Conservation (phyloP, 352 stramenopile genomes). For the Pythium rishiriense region DNA sequence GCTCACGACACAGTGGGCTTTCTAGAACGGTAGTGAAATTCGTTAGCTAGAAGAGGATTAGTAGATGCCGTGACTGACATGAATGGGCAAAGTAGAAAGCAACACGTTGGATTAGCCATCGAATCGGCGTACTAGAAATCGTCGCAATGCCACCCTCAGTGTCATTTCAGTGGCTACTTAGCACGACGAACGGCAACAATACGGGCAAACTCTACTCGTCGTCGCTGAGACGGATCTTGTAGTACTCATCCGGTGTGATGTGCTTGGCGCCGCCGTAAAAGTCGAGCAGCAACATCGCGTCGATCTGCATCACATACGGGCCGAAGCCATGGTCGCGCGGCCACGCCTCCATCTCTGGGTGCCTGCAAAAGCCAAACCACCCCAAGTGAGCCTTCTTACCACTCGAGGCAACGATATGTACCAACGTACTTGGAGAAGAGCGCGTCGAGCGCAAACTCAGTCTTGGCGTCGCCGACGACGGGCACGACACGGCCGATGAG, state of each 20-base stretch:
- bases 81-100: background rate
- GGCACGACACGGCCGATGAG: constrained; percentile 55
- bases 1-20: constrained; percentile 85
- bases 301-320: constrained; percentile 53
- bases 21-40: constrained; percentile 14
- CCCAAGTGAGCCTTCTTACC: background rate
- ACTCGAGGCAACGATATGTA: background rate
- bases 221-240: constrained; percentile 41
- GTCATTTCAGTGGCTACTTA: too few species aligned
- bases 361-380: constrained; percentile 25
- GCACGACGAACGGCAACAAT: too few species aligned
- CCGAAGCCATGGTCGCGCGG: constrained; percentile 56
- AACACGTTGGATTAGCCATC: background rate
- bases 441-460: constrained; percentile 45
- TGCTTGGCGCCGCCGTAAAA: constrained; percentile 75
- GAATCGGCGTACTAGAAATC: background rate
- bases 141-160: too few species aligned
- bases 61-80: background rate
- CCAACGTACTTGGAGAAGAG: constrained; percentile 72
- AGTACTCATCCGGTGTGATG: constrained; percentile 65
- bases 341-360: constrained; percentile 72
- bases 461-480: constrained; percentile 37
- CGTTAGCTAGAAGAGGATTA: background rate
- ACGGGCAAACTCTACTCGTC: background rate
- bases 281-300: constrained; percentile 66